Evolutionary conservation across 148 eudicot genomes (phyloP).

Genomic region (Chenopodium quinoa): DNA sequence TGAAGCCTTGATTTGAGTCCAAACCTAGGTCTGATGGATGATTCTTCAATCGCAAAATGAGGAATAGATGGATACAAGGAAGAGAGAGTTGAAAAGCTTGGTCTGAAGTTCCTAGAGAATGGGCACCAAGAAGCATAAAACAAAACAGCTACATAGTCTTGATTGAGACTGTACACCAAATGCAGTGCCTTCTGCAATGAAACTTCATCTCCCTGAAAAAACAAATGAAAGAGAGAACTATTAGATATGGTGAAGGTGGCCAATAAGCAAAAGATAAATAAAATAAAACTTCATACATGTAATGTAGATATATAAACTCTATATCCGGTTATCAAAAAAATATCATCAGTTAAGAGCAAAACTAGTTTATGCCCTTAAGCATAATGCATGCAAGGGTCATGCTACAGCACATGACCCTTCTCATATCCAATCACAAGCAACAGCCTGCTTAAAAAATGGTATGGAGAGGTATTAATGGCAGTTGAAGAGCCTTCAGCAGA

Average conservation of each 20-base stretch:
- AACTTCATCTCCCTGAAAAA: conserved; percentile 76
- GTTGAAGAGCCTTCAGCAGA: not conserved
- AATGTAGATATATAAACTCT: not conserved
- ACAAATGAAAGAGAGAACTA: conserved; percentile 7
- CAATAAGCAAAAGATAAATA: not conserved
- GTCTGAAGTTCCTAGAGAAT: conserved; percentile 72
- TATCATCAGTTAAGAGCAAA: not conserved
- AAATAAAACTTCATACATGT: not conserved
- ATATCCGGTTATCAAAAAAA: not conserved
- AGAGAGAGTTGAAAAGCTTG: conserved; percentile 66
- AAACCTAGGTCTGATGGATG: conserved; percentile 81
- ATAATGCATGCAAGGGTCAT: not conserved
- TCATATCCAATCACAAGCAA: not conserved
- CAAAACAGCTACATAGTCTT: conserved; percentile 74
- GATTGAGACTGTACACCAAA: conserved; percentile 46
- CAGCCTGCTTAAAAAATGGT: not conserved
- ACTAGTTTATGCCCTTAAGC: not conserved
- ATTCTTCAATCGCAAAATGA: conserved; percentile 88
- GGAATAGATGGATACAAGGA: conserved; percentile 77
- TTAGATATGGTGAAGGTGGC: conserved; percentile 2
- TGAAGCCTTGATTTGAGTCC: conserved; percentile 18
- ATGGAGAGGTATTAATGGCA: not conserved
- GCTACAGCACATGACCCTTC: not conserved
- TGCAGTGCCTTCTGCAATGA: conserved; percentile 69
- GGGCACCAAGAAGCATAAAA: conserved; percentile 99